Base-by-base conservation (phyloP, 768 basidiomycete genomes). In the Gymnopilus dilepis region DNA sequence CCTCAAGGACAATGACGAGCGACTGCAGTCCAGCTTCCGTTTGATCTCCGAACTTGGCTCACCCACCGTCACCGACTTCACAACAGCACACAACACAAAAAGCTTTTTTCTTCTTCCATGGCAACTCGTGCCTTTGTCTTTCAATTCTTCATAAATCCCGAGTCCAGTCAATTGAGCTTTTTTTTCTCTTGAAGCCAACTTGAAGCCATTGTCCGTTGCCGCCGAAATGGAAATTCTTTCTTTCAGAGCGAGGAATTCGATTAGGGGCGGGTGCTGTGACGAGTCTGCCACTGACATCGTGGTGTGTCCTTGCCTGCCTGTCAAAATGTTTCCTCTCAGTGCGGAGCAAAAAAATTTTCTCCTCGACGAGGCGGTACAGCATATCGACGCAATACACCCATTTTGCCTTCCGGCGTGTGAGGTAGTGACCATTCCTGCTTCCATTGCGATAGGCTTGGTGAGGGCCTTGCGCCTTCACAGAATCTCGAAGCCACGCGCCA, bases 1-100 rank as follows among this genome's bases (percentile, higher is more conserved):
- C 63, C 63, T 64, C 59, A 55, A 57, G 63, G 63, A 43, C 57
- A 47, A 58, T 34, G 40, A 31, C 45, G 42, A 43, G 60, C 38
- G 58, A 64, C 51, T 38, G 56, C 57, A 58, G 56, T 57, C 56
- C 55, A 53, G 52, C 52, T 31, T 19, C 12, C 47, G 28, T 50
- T 50, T 50, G 47, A 50, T 50, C 47, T 50, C 47, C 47, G 47
- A 50, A 50, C 47, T 50, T 45, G 43, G 26, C 43, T 45, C 43
- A n/a, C n/a, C n/a, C 34, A 22, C 47, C 28, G 47, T 50, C 31
- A 50, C 47, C 26, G 28, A 50, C 40, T 41, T 17, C 40, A 41
- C 47, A 50, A 50, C 47, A 50, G 47, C 47, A n/a, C 47, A 50
- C 47, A 50, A 50, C 47, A 50, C 15, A 17, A 6, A 30, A 26